Conservation (phyloP, 306 rosid genomes). For the Cucurbita maxima region DNA sequence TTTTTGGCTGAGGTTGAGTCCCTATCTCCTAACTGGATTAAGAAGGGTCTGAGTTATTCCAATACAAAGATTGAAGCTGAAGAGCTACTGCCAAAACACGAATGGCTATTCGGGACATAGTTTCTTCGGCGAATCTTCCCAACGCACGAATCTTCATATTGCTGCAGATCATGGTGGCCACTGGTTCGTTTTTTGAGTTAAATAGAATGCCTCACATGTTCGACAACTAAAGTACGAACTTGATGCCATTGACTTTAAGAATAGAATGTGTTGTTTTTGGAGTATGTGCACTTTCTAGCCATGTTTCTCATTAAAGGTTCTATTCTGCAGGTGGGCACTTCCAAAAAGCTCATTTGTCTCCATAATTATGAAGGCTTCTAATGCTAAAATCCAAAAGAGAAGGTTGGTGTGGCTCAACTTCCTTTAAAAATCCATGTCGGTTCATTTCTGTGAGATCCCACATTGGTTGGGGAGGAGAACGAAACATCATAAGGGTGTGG, state of each 20-base stretch:
- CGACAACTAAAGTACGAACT: neutral
- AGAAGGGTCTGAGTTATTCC: conserved; percentile 60
- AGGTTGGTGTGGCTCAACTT: conserved; percentile 22
- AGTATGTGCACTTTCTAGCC: conserved; percentile 12
- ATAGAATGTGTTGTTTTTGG: conserved; percentile 11
- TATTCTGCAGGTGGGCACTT: conserved; percentile 44
- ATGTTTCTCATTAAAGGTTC: conserved; percentile 28
- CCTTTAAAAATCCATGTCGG: neutral
- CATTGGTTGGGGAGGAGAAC: no score
- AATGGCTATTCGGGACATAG: conserved; percentile 30
- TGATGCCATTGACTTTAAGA: conserved; percentile 15
- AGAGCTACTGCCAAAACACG: conserved; percentile 57
- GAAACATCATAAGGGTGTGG: no score
- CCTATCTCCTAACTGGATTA: conserved; percentile 40
- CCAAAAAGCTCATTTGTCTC: conserved; percentile 29
- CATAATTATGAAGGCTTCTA: conserved; percentile 34
- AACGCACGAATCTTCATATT: neutral
- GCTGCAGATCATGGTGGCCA: neutral
- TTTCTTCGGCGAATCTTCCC: conserved; percentile 26
- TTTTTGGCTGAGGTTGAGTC: conserved; percentile 79
- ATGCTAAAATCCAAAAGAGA: conserved; percentile 26
- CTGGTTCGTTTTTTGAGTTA: conserved; percentile 5
- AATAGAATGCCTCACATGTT: neutral
- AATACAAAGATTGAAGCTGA: conserved; percentile 79
- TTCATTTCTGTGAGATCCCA: neutral